A percentile compares a stretch with the other conserved stretches of the same genome.
phyloP scores from a whole-genome alignment of 1,284 basidiomycete species.

The Tetrapyrgos nigripes region DNA sequence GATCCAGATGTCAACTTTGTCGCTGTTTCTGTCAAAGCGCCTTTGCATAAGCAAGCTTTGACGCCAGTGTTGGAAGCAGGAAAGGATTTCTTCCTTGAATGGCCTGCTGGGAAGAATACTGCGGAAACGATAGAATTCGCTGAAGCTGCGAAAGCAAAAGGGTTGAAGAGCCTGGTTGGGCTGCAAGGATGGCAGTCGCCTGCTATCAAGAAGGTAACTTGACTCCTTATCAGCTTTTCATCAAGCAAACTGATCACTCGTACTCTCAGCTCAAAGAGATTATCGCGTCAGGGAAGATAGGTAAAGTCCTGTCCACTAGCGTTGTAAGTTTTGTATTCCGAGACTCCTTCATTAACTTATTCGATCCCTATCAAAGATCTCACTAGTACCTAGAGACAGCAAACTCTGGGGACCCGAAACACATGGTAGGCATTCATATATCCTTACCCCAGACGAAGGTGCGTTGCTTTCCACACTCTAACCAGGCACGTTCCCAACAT shows the following conservation, averaged over 20 bases:
- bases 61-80: constrained; percentile 40
- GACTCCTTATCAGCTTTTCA: not conserved
- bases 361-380: constrained; percentile 15
- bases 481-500: too few species aligned
- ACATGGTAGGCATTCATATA: constrained; percentile 12
- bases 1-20: constrained; percentile 45
- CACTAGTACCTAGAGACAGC: constrained; percentile 20
- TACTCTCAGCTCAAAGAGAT: constrained; percentile 34
- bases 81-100: constrained; percentile 47
- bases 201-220: constrained; percentile 32
- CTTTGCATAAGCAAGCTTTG: constrained; percentile 32
- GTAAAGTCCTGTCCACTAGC: constrained; percentile 35
- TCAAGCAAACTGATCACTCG: not conserved
- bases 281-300: constrained; percentile 38
- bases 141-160: constrained; percentile 34
- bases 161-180: constrained; percentile 39
- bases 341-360: not conserved
- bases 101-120: constrained; percentile 40
- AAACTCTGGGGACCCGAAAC: not conserved
- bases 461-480: too few species aligned
- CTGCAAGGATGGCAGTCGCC: constrained; percentile 36
- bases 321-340: constrained; percentile 29
- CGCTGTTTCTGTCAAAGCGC: constrained; percentile 38
- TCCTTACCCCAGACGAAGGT: constrained; percentile 18
- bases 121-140: constrained; percentile 38